Conservation (phyloP, 768 basidiomycete species). For the Dendrothele bispora region DNA sequence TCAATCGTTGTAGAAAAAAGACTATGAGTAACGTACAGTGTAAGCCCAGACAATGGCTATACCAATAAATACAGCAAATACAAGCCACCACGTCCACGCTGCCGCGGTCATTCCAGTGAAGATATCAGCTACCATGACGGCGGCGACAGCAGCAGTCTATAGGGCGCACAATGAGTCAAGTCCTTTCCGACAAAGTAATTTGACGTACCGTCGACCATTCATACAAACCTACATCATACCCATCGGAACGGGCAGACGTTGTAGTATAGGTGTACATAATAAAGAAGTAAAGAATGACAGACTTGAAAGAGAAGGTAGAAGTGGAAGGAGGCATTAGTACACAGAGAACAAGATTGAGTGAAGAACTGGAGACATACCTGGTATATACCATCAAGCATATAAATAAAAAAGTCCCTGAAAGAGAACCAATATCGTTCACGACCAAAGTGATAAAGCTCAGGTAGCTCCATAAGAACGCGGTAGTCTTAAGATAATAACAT, state of each 20-base stretch:
- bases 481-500: slow-evolving; percentile 61
- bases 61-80: slow-evolving; percentile 80
- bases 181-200: not conserved
- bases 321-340: too few relatives aligned
- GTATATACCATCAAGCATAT: slow-evolving; percentile 83
- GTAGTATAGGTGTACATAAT: slow-evolving; percentile 77
- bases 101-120: slow-evolving; percentile 88
- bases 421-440: slow-evolving; percentile 86
- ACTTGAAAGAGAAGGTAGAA: slow-evolving; percentile 47
- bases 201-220: slow-evolving; percentile 82
- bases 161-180: slow-evolving; percentile 6
- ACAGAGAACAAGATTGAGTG: too few relatives aligned
- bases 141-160: slow-evolving; percentile 83
- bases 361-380: slow-evolving; percentile 54
- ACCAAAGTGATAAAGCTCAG: slow-evolving; percentile 87
- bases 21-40: slow-evolving; percentile 56
- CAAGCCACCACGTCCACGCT: slow-evolving; percentile 93
- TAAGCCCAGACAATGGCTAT: slow-evolving; percentile 73
- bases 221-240: slow-evolving; percentile 67
- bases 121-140: slow-evolving; percentile 77
- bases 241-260: slow-evolving; percentile 75
- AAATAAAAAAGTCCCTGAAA: slow-evolving; percentile 69
- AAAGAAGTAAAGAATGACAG: slow-evolving; percentile 88
- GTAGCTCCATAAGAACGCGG: slow-evolving; percentile 86
- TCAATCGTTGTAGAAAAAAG: not conserved